Conservation (phyloP, 2,329 filamentous ascomycete genomes). For the Neopestalotiopsis sp. region DNA sequence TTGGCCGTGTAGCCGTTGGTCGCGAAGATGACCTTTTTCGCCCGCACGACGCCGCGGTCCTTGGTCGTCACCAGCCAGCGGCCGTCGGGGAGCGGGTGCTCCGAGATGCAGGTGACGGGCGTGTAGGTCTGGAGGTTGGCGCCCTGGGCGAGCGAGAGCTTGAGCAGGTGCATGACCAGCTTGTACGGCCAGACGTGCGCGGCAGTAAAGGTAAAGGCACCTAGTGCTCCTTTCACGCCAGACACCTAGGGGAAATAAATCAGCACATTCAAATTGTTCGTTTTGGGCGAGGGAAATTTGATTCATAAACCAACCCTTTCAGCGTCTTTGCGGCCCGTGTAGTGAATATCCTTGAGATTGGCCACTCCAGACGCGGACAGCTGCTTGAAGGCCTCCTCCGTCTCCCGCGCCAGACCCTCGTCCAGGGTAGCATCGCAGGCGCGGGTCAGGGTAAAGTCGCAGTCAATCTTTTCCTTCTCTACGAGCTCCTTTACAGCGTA, state of each 20-base stretch:
- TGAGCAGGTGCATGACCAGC: constrained; percentile 13
- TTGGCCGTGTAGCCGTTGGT: constrained; percentile 19
- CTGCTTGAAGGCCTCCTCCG: constrained; percentile 10
- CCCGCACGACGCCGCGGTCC: constrained; percentile 6
- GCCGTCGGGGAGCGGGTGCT: neutral
- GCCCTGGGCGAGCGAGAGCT: constrained; percentile 5
- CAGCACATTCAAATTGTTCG: constrained; percentile 19
- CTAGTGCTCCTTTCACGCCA: constrained; percentile 39
- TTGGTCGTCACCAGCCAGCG: constrained; percentile 3
- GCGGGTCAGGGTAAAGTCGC: constrained; percentile 41
- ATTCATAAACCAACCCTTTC: neutral
- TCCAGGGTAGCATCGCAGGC: constrained; percentile 40
- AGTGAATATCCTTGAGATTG: constrained; percentile 13
- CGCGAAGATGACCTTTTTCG: constrained; percentile 12
- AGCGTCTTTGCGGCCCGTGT: constrained; percentile 10
- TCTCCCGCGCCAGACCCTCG: constrained; percentile 31
- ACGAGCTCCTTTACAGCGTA: constrained; percentile 38
- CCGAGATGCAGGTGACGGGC: constrained; percentile 7
- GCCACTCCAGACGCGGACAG: constrained; percentile 8
- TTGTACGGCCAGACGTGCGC: constrained; percentile 26
- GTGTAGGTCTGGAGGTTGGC: constrained; percentile 19
- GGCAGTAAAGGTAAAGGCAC: constrained; percentile 36
- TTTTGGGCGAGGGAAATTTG: neutral
- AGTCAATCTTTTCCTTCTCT: constrained; percentile 41
- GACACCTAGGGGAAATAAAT: constrained; percentile 29